Percentiles rank a stretch among this genome's conserved stretches.
Conservation (phyloP, 73 alveolate species). For the Blepharisma japonicum region DNA sequence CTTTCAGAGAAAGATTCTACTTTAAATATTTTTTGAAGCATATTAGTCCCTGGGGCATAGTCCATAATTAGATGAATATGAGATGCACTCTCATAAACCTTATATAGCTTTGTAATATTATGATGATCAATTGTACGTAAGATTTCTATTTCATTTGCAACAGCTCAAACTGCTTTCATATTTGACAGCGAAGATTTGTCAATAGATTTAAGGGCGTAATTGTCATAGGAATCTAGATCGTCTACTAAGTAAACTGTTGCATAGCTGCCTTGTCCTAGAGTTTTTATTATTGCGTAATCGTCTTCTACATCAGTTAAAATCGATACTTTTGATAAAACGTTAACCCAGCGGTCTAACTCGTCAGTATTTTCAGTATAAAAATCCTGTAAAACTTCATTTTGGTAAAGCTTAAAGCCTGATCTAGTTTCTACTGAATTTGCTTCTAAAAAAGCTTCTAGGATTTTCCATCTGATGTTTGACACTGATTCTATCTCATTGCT, state of each 20-base stretch:
- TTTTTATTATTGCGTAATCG: conserved; percentile 3
- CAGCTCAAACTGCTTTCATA: not conserved
- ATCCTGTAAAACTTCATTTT: not conserved
- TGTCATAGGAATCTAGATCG: not conserved
- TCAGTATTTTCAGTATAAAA: not conserved
- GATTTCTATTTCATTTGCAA: not conserved
- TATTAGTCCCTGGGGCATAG: not conserved
- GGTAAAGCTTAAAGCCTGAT: not conserved
- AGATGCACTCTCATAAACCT: not conserved
- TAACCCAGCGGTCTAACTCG: not conserved
- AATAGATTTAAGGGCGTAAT: not conserved
- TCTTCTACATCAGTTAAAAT: not conserved
- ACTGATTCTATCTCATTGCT: not conserved
- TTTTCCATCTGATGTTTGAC: not conserved
- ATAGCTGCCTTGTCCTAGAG: not conserved
- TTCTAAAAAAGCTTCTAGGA: not conserved
- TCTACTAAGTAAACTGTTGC: not conserved
- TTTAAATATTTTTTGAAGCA: not conserved
- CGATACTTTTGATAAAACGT: not conserved
- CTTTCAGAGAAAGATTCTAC: not conserved
- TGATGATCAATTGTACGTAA: not conserved
- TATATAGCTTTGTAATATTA: not conserved
- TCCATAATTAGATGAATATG: not conserved
- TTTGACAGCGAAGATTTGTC: not conserved
- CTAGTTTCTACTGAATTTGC: not conserved